Conservation (phyloP, 2,329 filamentous ascomycete species). For the Alternaria burnsii region DNA sequence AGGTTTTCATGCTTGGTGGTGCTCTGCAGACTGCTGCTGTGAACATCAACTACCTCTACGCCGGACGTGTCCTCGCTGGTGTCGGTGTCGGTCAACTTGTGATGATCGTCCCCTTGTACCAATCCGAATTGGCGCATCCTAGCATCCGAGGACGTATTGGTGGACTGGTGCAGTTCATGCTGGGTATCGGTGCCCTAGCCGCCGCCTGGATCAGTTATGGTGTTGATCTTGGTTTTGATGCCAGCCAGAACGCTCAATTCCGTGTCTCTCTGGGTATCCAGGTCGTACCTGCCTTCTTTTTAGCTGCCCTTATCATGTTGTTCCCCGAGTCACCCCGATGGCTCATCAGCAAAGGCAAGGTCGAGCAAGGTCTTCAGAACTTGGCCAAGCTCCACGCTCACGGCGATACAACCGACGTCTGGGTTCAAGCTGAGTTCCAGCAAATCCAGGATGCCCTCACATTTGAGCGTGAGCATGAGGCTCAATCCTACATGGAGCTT, state of each 20-base stretch:
- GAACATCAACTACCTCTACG: conserved; percentile 69
- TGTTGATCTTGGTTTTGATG: conserved; percentile 61
- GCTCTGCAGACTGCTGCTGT: conserved; percentile 75
- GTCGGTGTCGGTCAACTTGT: conserved; percentile 68
- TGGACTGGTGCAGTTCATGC: conserved; percentile 81
- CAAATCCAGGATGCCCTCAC: conserved; percentile 74
- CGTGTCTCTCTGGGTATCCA: conserved; percentile 74
- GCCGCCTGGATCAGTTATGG: conserved; percentile 80
- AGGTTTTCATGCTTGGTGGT: conserved; percentile 73
- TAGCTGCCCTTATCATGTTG: conserved; percentile 71
- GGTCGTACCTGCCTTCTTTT: conserved; percentile 70
- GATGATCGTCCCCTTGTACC: conserved; percentile 76
- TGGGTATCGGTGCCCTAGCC: conserved; percentile 76
- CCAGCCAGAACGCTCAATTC: conserved; percentile 64
- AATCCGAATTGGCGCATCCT: conserved; percentile 81
- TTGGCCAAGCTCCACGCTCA: conserved; percentile 75
- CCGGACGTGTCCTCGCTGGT: conserved; percentile 74
- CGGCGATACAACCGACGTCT: conserved; percentile 71
- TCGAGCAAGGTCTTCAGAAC: conserved; percentile 70
- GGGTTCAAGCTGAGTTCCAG: conserved; percentile 75
- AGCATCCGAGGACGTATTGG: conserved; percentile 79
- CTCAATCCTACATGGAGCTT: conserved; percentile 74
- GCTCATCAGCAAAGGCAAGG: conserved; percentile 76
- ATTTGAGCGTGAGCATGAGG: conserved; percentile 72
- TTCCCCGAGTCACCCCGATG: conserved; percentile 76